Evolutionary conservation across 108 stramenopile genomes (phyloP).

Genomic region (Craspedostauros australis): DNA sequence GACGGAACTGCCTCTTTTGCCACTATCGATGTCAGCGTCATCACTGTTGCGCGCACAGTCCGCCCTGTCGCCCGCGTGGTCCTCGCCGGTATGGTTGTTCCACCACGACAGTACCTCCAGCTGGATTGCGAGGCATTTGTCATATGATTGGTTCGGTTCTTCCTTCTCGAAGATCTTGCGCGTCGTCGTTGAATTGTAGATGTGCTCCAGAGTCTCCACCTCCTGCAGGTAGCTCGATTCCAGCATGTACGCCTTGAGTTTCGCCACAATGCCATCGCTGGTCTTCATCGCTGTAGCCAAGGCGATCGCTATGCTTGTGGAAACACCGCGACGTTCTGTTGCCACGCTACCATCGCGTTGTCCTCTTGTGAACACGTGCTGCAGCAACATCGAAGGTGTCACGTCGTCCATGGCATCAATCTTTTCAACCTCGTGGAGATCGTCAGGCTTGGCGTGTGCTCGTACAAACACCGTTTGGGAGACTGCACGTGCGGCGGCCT

Average conservation of each 20-base stretch:
- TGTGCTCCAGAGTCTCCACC: neutral
- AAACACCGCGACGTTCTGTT: neutral
- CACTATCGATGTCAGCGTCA: too few species aligned
- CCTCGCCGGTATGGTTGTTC: too few species aligned
- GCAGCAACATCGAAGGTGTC: constrained; percentile 1
- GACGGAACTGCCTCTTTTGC: too few species aligned
- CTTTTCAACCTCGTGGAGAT: neutral
- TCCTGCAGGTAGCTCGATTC: constrained; percentile 10
- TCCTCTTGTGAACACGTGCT: neutral
- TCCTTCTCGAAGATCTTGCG: constrained; percentile 64
- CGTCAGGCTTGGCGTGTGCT: neutral
- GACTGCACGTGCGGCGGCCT: constrained; percentile 23
- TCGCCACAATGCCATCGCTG: constrained; percentile 5
- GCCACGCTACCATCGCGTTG: neutral
- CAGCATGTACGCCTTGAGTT: neutral
- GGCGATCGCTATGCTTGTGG: neutral
- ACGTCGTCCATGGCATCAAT: neutral
- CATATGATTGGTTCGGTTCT: constrained; percentile 42
- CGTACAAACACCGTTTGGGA: neutral
- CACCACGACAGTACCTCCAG: constrained; percentile 24
- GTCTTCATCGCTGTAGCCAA: constrained; percentile 5
- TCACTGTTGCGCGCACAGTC: too few species aligned
- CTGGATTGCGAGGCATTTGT: constrained; percentile 29
- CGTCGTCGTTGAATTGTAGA: constrained; percentile 11
- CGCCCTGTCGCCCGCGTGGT: too few species aligned